Evolutionary conservation across 352 stramenopile species (phyloP).

Genomic region (Pythium biforme): DNA sequence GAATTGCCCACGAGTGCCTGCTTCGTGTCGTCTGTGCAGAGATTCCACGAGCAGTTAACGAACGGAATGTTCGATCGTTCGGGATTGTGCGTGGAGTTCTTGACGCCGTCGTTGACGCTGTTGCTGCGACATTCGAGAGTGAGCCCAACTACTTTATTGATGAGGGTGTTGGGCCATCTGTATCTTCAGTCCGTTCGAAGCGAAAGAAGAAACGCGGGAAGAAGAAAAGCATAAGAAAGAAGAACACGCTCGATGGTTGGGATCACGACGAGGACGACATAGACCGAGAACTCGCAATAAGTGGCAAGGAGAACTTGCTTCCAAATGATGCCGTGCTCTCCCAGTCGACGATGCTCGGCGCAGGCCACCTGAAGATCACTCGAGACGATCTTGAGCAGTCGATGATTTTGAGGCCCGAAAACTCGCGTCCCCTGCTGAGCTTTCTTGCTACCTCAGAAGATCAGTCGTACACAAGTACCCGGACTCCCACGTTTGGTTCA

Average conservation of each 20-base stretch:
- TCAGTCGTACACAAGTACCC: slow-evolving; percentile 32
- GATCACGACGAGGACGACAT: neutral
- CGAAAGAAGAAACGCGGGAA: slow-evolving; percentile 31
- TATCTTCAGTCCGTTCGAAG: slow-evolving; percentile 7
- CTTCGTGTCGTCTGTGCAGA: slow-evolving; percentile 47
- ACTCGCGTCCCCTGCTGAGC: slow-evolving; percentile 17
- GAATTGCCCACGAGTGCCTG: slow-evolving; percentile 34
- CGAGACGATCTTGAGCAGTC: slow-evolving; percentile 9
- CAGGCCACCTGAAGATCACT: neutral
- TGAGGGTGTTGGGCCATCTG: neutral
- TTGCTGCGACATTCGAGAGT: slow-evolving; percentile 18
- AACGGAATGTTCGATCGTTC: slow-evolving; percentile 27
- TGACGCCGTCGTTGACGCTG: slow-evolving; percentile 38
- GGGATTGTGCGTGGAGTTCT: slow-evolving; percentile 37
- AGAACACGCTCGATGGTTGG: neutral
- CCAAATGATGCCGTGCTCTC: slow-evolving; percentile 1
- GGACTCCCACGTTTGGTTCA: slow-evolving; percentile 41
- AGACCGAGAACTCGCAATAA: neutral
- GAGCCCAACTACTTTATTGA: neutral
- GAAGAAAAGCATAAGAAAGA: slow-evolving; percentile 23
- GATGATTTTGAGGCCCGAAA: slow-evolving; percentile 8
- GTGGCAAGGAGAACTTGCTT: slow-evolving; percentile 18
- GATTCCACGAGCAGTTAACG: slow-evolving; percentile 31
- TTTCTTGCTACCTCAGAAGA: slow-evolving; percentile 29
- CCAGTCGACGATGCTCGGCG: neutral